Evolutionary conservation across 805 yeast genomes (phyloP).

Genomic region (Lachancea quebecensis): DNA sequence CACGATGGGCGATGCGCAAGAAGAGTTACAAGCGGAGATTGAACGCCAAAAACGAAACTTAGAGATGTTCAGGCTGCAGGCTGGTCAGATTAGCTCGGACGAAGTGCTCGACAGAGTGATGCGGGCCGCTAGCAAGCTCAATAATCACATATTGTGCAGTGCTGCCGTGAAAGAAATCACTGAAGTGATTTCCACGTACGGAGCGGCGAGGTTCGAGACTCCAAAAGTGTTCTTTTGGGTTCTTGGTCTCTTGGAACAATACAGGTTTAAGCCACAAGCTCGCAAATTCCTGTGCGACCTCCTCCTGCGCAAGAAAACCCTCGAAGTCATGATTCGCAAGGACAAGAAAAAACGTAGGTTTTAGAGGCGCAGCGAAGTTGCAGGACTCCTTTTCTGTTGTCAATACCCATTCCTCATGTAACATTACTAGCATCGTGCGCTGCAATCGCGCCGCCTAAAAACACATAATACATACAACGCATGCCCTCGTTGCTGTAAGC

Average conservation of each 20-base stretch:
- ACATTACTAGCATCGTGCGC: conserved; percentile 3
- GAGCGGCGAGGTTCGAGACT: conserved; percentile 45
- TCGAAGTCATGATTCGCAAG: conserved; percentile 45
- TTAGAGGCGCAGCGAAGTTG: background rate
- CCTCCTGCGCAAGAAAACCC: conserved; percentile 45
- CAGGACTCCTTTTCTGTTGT: too few relatives aligned
- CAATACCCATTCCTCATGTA: background rate
- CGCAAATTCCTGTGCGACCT: conserved; percentile 62
- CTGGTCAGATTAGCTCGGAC: conserved; percentile 15
- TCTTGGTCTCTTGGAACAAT: conserved; percentile 46
- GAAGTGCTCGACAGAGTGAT: conserved; percentile 27
- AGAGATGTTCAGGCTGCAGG: conserved; percentile 6
- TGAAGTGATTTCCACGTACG: conserved; percentile 43
- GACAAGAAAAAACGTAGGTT: conserved; percentile 24
- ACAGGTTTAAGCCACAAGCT: conserved; percentile 52
- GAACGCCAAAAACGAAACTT: conserved; percentile 4
- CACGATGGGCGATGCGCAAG: conserved; percentile 6
- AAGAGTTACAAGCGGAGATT: conserved; percentile 6
- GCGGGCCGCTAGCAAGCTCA: conserved; percentile 43
- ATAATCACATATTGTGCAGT: conserved; percentile 47
- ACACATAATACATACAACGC: too few relatives aligned
- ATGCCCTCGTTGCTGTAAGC: too few relatives aligned
- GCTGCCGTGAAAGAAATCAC: conserved; percentile 53
- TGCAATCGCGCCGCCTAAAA: background rate
- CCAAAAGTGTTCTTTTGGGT: conserved; percentile 49